Evolutionary conservation across 345 rosid species (phyloP), one percentile per base, ranked within the genome.

Genomic region (Passiflora organensis): DNA sequence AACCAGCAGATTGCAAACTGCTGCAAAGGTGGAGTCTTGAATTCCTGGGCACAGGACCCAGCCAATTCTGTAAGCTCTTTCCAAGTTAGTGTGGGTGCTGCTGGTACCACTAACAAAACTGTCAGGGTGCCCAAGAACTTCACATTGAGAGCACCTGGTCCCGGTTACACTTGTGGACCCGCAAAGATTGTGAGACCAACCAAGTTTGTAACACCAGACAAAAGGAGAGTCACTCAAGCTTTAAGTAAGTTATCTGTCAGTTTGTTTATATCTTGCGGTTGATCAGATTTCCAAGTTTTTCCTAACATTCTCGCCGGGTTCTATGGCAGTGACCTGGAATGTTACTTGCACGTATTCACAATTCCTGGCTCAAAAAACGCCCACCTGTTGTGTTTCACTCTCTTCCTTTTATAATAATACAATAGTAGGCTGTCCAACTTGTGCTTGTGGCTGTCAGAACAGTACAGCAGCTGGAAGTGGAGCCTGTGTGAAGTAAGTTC

Each of bases 1-100:
- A 68, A 68, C 48, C 72, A 68, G 58, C 72, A 68, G 62, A 68
- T 68, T 56, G 72, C 72, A 34, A 68, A 68, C 51, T 68, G 72
- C 72, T 68, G 72, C 48, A 68, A 61, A 56, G 72, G 66, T 13
- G 72, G 72, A 55, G 72, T 68, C 32, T 15, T 61, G 9, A 68
- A 45, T 17, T 56, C 72, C 14, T 68, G 72, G 72, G 62, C 66
- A 39, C 72, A 61, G 53, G 67, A 68, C 34, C 42, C 62, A 23
- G 44, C 66, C 32, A 32, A 21, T 38, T 66, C 72, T 16, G 53
- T 61, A 14, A 43, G 57, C 58, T 68, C 72, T 37, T 68, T 68
- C 41, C 72, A 68, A 56, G 43, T 68, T 36, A 68, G 72, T 55
- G 72, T 68, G 5, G 72, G 72, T 48, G 66, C 53, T 36, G 72